A percentile compares a stretch with the other conserved stretches of the same genome.
These are phyloP conservation scores for Cladosporium sp. DNA, from an alignment of 2,329 filamentous ascomycete genomes.

Conservation along the genomic window DNA sequence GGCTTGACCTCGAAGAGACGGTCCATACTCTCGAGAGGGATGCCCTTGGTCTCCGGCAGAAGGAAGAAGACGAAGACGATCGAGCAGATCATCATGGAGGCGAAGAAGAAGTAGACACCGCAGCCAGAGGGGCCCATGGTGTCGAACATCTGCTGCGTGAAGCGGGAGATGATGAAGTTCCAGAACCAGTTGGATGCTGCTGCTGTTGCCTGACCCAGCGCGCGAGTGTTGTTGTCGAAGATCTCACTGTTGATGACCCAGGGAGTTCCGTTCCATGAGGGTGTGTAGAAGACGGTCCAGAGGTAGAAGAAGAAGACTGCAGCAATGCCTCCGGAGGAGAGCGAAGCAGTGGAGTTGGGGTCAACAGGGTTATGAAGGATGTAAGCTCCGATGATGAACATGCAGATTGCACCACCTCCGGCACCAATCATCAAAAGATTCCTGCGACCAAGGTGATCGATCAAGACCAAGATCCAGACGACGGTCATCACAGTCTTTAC, in stretches of 20 bases:
- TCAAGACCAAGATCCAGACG: slow-evolving; percentile 67
- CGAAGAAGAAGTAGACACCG: slow-evolving; percentile 49
- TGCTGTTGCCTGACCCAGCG: slow-evolving; percentile 70
- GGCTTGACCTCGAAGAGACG: slow-evolving; percentile 49
- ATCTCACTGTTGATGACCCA: slow-evolving; percentile 73
- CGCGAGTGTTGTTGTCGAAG: slow-evolving; percentile 68
- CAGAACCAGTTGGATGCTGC: slow-evolving; percentile 72
- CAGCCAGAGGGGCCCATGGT: slow-evolving; percentile 43
- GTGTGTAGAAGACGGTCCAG: slow-evolving; percentile 71
- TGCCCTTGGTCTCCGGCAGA: slow-evolving; percentile 44
- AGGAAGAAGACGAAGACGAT: slow-evolving; percentile 50
- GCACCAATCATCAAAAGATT: slow-evolving; percentile 67
- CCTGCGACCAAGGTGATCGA: slow-evolving; percentile 64
- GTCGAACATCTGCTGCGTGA: slow-evolving; percentile 64
- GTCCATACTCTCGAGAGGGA: slow-evolving; percentile 50
- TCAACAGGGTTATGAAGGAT: slow-evolving; percentile 39
- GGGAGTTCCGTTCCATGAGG: slow-evolving; percentile 33
- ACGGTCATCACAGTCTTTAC: slow-evolving; percentile 71
- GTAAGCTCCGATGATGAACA: slow-evolving; percentile 65
- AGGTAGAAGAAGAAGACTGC: slow-evolving; percentile 73
- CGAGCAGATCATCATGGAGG: slow-evolving; percentile 47
- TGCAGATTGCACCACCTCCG: slow-evolving; percentile 60
- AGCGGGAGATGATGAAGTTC: slow-evolving; percentile 69
- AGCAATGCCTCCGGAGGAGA: slow-evolving; percentile 55
- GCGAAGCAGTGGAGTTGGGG: slow-evolving; percentile 33